Percentiles rank a stretch among this genome's conserved stretches.
These are phyloP conservation scores for Hibiscus trionum DNA, from an alignment of 345 rosid genomes.

Conservation along the genomic window DNA sequence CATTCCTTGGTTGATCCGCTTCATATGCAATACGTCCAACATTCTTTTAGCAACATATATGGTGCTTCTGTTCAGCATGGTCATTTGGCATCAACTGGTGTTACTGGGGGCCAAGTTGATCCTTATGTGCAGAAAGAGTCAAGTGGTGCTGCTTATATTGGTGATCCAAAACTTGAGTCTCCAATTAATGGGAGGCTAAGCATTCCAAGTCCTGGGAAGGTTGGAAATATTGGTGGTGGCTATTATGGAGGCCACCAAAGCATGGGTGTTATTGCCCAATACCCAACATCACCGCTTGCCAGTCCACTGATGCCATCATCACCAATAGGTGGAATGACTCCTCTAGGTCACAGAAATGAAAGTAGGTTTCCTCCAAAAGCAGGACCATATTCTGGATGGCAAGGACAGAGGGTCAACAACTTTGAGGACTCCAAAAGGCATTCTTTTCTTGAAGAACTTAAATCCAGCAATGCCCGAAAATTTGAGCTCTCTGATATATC, in stretches of 20 bases:
- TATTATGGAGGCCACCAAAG: conserved; percentile 46
- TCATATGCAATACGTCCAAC: conserved; percentile 68
- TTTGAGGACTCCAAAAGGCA: conserved; percentile 53
- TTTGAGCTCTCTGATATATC: conserved; percentile 79
- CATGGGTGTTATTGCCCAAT: conserved; percentile 59
- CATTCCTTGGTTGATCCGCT: conserved; percentile 58
- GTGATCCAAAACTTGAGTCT: conserved; percentile 48
- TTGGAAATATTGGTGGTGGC: conserved; percentile 29
- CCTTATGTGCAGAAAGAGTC: conserved; percentile 42
- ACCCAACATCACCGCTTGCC: conserved; percentile 55
- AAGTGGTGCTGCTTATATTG: conserved; percentile 28
- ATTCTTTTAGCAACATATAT: conserved; percentile 43
- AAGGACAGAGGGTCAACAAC: conserved; percentile 58
- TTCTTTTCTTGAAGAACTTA: conserved; percentile 88
- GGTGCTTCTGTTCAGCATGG: conserved; percentile 47
- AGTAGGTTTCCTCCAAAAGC: conserved; percentile 47
- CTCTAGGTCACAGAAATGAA: conserved; percentile 52
- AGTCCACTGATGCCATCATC: conserved; percentile 69
- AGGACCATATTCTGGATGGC: conserved; percentile 70
- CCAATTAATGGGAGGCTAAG: conserved; percentile 38
- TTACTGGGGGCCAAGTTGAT: conserved; percentile 34
- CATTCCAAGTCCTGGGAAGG: conserved; percentile 46
- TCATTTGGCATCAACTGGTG: conserved; percentile 25
- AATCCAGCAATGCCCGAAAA: conserved; percentile 69
- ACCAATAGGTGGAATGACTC: conserved; percentile 49